Conservation (phyloP, 495 filamentous ascomycete genomes). For the Neurospora sp. region DNA sequence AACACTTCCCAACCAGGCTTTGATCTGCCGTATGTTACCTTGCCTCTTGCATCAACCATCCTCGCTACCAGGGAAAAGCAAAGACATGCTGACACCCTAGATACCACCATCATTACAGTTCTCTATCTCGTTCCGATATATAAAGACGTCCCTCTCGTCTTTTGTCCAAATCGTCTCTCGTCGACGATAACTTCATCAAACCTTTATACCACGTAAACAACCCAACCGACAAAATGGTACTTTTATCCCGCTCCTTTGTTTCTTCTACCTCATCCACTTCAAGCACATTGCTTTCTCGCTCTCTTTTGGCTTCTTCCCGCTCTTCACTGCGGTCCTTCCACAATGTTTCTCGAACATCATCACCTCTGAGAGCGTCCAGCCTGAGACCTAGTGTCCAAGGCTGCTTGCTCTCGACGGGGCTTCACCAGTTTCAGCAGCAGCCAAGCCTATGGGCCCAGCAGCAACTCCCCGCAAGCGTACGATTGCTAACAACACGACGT, state of each 20-base stretch:
- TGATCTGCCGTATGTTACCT: no score
- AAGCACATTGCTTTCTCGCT: conserved; percentile 10
- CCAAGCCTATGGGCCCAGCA: conserved; percentile 7
- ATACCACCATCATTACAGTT: no score
- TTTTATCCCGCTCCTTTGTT: conserved; percentile 28
- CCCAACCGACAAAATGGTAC: conserved; percentile 42
- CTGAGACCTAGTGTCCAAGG: neutral
- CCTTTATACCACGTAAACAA: neutral
- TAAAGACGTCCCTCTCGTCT: neutral
- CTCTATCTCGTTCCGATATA: neutral
- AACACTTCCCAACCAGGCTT: no score
- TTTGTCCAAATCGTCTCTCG: neutral
- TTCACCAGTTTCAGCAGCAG: conserved; percentile 8
- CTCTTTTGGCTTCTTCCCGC: conserved; percentile 6
- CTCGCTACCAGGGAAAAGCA: no score
- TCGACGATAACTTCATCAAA: neutral
- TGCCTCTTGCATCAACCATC: no score
- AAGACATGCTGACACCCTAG: no score
- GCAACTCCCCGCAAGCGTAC: conserved; percentile 7
- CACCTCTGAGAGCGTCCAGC: neutral
- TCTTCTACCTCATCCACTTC: conserved; percentile 21
- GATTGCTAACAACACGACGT: conserved; percentile 35
- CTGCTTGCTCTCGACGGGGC: neutral
- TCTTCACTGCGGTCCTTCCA: conserved; percentile 18
- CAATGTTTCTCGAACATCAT: neutral